Percentiles rank a stretch among this genome's conserved stretches.
phyloP scores from a whole-genome alignment of 2,329 filamentous ascomycete species.

The Diplodia sapinea region DNA sequence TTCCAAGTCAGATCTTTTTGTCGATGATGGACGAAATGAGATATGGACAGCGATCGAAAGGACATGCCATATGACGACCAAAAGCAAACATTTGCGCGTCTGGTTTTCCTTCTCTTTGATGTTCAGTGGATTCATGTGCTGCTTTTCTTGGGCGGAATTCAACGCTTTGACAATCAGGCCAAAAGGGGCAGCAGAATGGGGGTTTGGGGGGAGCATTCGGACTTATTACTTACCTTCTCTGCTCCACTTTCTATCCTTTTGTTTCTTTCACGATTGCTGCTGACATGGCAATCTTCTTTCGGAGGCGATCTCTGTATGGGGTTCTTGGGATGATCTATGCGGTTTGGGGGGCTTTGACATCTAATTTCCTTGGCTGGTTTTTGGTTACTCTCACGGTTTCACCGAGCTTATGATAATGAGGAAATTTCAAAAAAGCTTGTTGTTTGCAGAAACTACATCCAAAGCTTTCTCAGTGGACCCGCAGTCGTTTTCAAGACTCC shows the following conservation, averaged over 20 bases:
- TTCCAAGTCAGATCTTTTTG: conserved; percentile 21
- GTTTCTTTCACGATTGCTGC: not conserved
- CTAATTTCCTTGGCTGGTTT: conserved; percentile 6
- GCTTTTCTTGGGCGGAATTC: not conserved
- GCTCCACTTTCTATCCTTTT: not conserved
- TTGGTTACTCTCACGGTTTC: conserved; percentile 22
- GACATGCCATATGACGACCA: conserved; percentile 26
- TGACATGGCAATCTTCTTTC: conserved; percentile 4
- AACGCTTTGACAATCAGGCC: conserved; percentile 7
- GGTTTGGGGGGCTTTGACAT: conserved; percentile 16
- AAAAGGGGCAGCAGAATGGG: conserved; percentile 15
- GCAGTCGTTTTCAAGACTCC: not conserved
- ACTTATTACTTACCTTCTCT: conserved; percentile 25
- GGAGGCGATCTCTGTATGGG: not conserved
- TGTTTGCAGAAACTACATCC: conserved; percentile 2
- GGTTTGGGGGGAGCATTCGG: conserved; percentile 3
- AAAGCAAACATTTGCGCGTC: conserved; percentile 28
- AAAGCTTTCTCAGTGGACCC: not conserved
- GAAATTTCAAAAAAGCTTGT: conserved; percentile 28
- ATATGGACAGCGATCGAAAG: conserved; percentile 25
- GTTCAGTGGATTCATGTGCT: conserved; percentile 17
- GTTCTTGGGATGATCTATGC: not conserved
- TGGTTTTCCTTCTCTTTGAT: conserved; percentile 24
- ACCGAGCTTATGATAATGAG: conserved; percentile 25
- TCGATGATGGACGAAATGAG: conserved; percentile 20